These are phyloP conservation scores for Hirsutella rhossiliensis DNA, from an alignment of 2,329 filamentous ascomycete genomes.

Conservation along the genomic window DNA sequence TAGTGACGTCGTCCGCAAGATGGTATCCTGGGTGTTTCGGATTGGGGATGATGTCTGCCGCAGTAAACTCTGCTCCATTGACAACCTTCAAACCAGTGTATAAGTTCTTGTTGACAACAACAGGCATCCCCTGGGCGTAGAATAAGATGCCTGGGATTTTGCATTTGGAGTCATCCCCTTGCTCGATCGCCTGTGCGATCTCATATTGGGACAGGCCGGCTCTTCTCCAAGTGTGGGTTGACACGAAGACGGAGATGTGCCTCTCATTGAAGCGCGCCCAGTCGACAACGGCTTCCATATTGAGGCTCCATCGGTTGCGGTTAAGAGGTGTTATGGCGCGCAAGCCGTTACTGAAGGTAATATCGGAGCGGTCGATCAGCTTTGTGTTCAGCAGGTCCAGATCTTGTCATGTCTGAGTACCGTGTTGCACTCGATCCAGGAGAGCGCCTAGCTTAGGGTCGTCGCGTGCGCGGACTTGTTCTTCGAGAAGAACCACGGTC, in stretches of 20 bases:
- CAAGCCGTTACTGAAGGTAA: slow-evolving; percentile 6
- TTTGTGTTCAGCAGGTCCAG: slow-evolving; percentile 1
- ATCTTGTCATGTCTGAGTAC: slow-evolving; percentile 1
- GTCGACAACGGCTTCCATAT: too few relatives aligned
- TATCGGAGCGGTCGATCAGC: slow-evolving; percentile 4
- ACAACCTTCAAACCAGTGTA: slow-evolving; percentile 6
- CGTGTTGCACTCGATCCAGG: slow-evolving; percentile 1
- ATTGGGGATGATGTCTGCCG: slow-evolving; percentile 4
- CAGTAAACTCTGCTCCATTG: slow-evolving; percentile 5
- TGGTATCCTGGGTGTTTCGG: slow-evolving; percentile 5
- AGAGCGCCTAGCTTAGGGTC: slow-evolving; percentile 5
- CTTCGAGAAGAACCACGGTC: slow-evolving; percentile 4
- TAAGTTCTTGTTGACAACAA: slow-evolving; percentile 7
- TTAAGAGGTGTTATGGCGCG: slow-evolving; percentile 6
- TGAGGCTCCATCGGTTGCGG: too few relatives aligned
- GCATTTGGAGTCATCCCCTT: slow-evolving; percentile 5
- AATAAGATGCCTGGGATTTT: slow-evolving; percentile 5
- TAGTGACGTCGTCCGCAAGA: too few relatives aligned
- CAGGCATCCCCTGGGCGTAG: slow-evolving; percentile 6
- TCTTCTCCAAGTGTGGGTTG: slow-evolving; percentile 1
- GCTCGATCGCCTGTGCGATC: slow-evolving; percentile 5
- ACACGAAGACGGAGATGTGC: slow-evolving; percentile 1
- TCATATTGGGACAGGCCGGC: slow-evolving; percentile 1
- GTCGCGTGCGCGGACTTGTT: slow-evolving; percentile 4
- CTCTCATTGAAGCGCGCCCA: too few relatives aligned